Conservation (phyloP, 495 filamentous ascomycete species). For the Daldinia loculata region DNA sequence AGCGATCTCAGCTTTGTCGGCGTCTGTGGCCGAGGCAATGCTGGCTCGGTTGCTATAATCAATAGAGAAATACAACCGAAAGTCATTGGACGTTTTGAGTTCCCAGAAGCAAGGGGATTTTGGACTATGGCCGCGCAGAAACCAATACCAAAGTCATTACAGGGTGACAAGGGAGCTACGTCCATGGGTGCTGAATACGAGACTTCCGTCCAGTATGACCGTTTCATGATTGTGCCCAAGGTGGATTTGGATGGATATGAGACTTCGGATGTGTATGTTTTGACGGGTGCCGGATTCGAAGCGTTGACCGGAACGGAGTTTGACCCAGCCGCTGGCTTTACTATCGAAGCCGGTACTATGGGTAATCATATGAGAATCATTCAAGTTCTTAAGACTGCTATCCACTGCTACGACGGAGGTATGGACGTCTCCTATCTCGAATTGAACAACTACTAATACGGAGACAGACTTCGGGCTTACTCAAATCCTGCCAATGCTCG, state of each 20-base stretch:
- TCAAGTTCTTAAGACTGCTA: slow-evolving; percentile 82
- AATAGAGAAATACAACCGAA: slow-evolving; percentile 77
- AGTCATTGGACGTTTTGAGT: slow-evolving; percentile 67
- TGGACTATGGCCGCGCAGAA: slow-evolving; percentile 71
- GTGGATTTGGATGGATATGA: slow-evolving; percentile 62
- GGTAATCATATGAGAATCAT: slow-evolving; percentile 78
- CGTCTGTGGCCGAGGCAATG: slow-evolving; percentile 71
- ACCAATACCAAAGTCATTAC: slow-evolving; percentile 62
- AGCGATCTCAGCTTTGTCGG: slow-evolving; percentile 75
- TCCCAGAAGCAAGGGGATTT: slow-evolving; percentile 67
- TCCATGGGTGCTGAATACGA: slow-evolving; percentile 61
- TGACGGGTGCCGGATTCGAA: slow-evolving; percentile 70
- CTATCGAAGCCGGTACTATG: slow-evolving; percentile 81
- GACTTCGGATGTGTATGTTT: slow-evolving; percentile 67
- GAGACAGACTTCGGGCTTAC: slow-evolving; percentile 78
- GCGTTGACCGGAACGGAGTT: slow-evolving; percentile 79
- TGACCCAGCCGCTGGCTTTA: slow-evolving; percentile 83
- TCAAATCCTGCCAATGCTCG: slow-evolving; percentile 89
- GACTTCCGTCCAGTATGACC: slow-evolving; percentile 66
- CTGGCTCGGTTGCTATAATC: slow-evolving; percentile 76
- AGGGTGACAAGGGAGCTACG: slow-evolving; percentile 58
- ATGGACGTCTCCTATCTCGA: slow-evolving; percentile 52
- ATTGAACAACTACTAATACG: slow-evolving; percentile 45
- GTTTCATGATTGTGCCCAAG: slow-evolving; percentile 75
- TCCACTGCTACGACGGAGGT: slow-evolving; percentile 89